Conservation (phyloP, 2,329 filamentous ascomycete genomes). For the Claviceps purpurea region DNA sequence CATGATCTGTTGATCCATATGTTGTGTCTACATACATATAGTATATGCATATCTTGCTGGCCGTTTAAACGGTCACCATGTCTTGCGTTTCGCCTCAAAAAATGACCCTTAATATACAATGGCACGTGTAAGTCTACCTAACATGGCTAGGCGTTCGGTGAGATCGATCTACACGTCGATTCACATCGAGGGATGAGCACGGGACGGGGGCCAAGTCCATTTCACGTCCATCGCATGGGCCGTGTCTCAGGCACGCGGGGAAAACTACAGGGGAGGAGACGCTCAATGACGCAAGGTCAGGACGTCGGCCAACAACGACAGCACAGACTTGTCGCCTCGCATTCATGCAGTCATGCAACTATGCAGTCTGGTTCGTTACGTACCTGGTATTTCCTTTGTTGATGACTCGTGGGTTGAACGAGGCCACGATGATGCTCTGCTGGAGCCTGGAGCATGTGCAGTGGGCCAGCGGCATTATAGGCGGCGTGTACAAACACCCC, state of each 20-base stretch:
- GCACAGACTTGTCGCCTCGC: not conserved
- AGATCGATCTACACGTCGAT: not conserved
- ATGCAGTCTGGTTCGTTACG: not conserved
- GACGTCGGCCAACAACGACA: not conserved
- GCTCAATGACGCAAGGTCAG: not conserved
- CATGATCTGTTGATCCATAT: too few species aligned
- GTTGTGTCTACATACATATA: too few species aligned
- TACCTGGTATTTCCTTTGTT: not conserved
- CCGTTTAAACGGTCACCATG: not conserved
- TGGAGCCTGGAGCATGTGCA: not conserved
- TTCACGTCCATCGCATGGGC: not conserved
- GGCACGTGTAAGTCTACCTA: not conserved
- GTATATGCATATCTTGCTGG: too few species aligned
- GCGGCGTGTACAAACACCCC: constrained; percentile 9
- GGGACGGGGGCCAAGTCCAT: not conserved
- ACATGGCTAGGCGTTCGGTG: too few species aligned
- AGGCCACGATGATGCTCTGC: not conserved
- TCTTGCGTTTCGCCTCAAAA: not conserved
- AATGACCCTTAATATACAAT: not conserved
- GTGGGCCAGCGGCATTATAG: not conserved
- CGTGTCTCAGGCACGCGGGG: not conserved
- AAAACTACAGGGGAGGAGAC: not conserved
- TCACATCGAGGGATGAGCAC: not conserved
- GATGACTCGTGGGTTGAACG: not conserved
- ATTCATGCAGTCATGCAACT: too few species aligned